Evolutionary conservation across 176 grass and related monocot species (phyloP), one percentile per base, ranked within the genome.

Genomic region (Carex cristatella): DNA sequence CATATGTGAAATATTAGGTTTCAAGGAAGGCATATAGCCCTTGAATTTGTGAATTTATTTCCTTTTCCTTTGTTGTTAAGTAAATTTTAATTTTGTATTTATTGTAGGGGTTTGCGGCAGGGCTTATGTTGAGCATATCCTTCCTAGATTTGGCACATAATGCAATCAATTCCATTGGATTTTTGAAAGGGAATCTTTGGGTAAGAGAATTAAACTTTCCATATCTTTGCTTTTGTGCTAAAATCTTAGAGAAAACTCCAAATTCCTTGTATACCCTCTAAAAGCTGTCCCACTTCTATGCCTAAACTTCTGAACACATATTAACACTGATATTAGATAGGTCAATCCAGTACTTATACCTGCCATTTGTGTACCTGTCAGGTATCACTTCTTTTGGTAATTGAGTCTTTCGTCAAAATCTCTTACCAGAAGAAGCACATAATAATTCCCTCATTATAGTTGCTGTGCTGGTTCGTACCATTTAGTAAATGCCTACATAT

Each of bases 101-200:
- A 28, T 27, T 83, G 9, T 84, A 98, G 93, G 95, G 93, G 44
- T 98, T 98, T 87, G 93, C 91, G 60, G 96, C 96, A 72, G 96
- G 96, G 6, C 93, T 98, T 89, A 98, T 98, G 93, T 60, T 98
- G 87, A 90, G 91, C 89, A 95, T 98, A 61, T 98, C 96, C 42
- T 98, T 98, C 76, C 89, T 98, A 76, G 96, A 98, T 62, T 84
- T 98, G 91, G 90, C 96, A 71, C 96, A 98, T 77, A 98, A 95
- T 67, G 89, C 96, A n/a, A 54, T 98, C 51, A 98, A 95, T 74
- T 94, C 91, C 82, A 91, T 98, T 88, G 96, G 96, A 7, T 98
- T 98, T 90, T 88, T 98, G 77, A 98, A 94, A 88, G 93, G 93
- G 18, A 98, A 95, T 65, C 87, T 98, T 64, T 98, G 96, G 96